Base-by-base conservation (phyloP, 257 asterid genomes). In the Capsicum pubescens region DNA sequence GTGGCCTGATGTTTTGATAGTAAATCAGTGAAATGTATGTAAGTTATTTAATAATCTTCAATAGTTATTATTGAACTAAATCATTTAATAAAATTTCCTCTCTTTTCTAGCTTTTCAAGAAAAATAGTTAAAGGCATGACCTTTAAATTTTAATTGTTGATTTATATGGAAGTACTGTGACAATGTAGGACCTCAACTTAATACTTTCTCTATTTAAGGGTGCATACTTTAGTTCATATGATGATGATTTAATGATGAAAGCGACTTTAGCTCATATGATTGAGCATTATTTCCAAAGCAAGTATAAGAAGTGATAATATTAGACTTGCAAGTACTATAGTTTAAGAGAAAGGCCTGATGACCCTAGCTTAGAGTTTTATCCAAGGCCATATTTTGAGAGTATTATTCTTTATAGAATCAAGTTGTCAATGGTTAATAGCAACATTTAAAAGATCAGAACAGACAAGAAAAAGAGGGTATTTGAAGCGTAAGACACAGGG, bases 201-300 rank as follows among this genome's bases (percentile, higher is more conserved):
- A 52, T 52, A 46, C 46, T 13, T 13, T 52, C 5, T 52, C 46
- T 11, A 11, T 76, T 74, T 50, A 50, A 52, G 44, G 63, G 8
- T 52, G 61, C 21, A 21, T 3, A 26, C 61, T 76, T 13, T 16
- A 52, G 63, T 19, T 46, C 79, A 72, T 46, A 74, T 26, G 46
- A 35, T 9, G 54, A 69, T 39, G 32, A 69, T 69, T 21, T 69
- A 16, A 15, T 69, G 54, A 69, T 42, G 77, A 69, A 39, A 69
- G 39, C 1, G 15, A 3, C 55, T 76, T 26, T 19, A 1, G 14
- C 13, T 76, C 48, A 52, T 76, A 76, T 52, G 63, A 52, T 21
- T 76, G 81, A 76, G 81, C 48, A 76, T 76, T 54, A 76, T 52
- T 26, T 76, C 46, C 14, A 21, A 50, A 76, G 26, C n/a, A 21